Percentiles rank a stretch among this genome's conserved stretches.
These are phyloP conservation scores for Emmonsia crescens DNA, from an alignment of 2,329 filamentous ascomycete genomes.

Conservation along the genomic window DNA sequence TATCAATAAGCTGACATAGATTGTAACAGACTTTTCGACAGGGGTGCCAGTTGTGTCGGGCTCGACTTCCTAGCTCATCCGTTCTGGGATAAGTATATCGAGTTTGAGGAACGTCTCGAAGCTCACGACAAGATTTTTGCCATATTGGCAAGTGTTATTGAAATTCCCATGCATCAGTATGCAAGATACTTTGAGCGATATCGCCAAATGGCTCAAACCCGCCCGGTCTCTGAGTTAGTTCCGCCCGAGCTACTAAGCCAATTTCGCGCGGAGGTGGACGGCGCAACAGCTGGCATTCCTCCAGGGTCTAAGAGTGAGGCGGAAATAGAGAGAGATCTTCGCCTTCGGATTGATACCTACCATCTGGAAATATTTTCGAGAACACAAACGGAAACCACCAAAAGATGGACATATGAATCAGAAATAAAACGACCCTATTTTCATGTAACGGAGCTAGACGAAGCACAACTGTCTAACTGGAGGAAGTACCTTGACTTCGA, in stretches of 20 bases:
- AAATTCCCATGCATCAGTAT: slow-evolving; percentile 93
- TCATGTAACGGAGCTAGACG: slow-evolving; percentile 85
- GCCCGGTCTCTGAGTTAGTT: slow-evolving; percentile 63
- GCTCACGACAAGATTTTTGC: slow-evolving; percentile 73
- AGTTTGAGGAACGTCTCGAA: slow-evolving; percentile 88
- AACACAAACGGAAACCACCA: slow-evolving; percentile 79
- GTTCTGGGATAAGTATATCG: slow-evolving; percentile 98
- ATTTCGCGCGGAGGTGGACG: slow-evolving; percentile 61
- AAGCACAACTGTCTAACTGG: slow-evolving; percentile 79
- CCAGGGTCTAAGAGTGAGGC: slow-evolving; percentile 51
- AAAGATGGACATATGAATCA: slow-evolving; percentile 88
- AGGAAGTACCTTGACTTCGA: slow-evolving; percentile 95
- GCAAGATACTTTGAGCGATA: slow-evolving; percentile 90
- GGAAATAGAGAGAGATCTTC: slow-evolving; percentile 74
- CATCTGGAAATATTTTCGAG: slow-evolving; percentile 71
- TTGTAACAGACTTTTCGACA: slow-evolving; percentile 69
- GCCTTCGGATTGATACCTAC: slow-evolving; percentile 65
- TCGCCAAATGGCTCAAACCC: slow-evolving; percentile 60
- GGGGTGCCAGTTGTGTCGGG: slow-evolving; percentile 71
- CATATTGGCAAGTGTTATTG: slow-evolving; percentile 70
- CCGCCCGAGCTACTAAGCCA: slow-evolving; percentile 55
- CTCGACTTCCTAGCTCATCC: slow-evolving; percentile 89
- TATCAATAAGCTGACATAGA: slow-evolving; percentile 30
- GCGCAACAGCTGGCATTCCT: slow-evolving; percentile 33
- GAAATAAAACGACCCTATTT: slow-evolving; percentile 96